Evolutionary conservation across 345 rosid genomes (phyloP).

Genomic region (Bretschneidera sinensis): DNA sequence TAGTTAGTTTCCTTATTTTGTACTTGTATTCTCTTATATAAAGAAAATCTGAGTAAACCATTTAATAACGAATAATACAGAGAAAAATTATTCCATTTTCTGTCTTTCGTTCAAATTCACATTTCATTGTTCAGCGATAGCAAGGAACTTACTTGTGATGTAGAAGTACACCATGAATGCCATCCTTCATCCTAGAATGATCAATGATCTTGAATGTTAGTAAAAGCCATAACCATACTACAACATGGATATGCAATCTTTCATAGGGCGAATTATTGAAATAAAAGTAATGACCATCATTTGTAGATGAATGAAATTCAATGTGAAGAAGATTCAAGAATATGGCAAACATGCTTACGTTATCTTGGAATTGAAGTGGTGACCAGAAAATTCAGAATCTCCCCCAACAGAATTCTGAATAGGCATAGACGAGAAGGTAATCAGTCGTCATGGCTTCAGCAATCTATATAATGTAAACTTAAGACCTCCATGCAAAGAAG

Average conservation of each 20-base stretch:
- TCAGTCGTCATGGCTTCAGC: slow-evolving; percentile 5
- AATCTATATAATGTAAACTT: not conserved
- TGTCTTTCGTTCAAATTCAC: too few species aligned
- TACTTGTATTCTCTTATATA: too few species aligned
- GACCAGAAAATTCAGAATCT: slow-evolving; percentile 74
- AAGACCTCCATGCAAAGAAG: too few species aligned
- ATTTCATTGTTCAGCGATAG: not conserved
- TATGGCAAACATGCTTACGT: slow-evolving; percentile 33
- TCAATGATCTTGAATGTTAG: slow-evolving; percentile 16
- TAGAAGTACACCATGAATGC: slow-evolving; percentile 58
- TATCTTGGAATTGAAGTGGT: slow-evolving; percentile 67
- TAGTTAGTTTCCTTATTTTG: too few species aligned
- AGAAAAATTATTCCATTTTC: too few species aligned
- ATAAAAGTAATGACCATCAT: not conserved
- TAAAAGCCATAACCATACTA: slow-evolving; percentile 8
- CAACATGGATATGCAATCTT: not conserved
- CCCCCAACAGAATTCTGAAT: slow-evolving; percentile 93
- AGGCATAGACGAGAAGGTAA: slow-evolving; percentile 3
- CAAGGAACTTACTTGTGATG: slow-evolving; percentile 66
- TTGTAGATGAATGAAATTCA: not conserved
- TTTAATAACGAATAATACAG: too few species aligned
- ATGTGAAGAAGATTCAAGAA: not conserved
- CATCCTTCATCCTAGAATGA: slow-evolving; percentile 62
- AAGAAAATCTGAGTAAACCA: too few species aligned
- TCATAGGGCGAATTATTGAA: not conserved